Percentiles rank a stretch among this genome's conserved stretches.
Evolutionary conservation across 2,329 filamentous ascomycete genomes (phyloP).

Genomic region (Fusarium pininemorale): DNA sequence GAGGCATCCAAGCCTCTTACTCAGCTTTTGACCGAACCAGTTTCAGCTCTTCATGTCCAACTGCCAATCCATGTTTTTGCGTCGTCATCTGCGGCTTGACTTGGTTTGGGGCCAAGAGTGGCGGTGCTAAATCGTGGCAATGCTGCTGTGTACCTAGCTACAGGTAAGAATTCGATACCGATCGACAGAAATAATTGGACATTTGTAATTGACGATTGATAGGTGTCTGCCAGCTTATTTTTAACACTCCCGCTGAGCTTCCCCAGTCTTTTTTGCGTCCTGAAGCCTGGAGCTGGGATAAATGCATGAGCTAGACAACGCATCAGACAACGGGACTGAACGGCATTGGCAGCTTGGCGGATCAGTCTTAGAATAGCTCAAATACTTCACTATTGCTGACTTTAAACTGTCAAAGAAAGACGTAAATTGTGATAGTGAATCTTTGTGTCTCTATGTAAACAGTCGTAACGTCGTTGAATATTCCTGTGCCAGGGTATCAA

Average conservation of each 20-base stretch:
- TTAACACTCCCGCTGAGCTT: rapidly evolving
- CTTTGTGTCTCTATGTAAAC: background rate
- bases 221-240: rapidly evolving
- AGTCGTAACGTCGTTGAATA: background rate
- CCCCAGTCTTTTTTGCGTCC: background rate
- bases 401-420: background rate
- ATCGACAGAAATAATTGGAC: background rate
- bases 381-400: background rate
- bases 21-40: conserved; percentile 17
- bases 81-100: conserved; percentile 36
- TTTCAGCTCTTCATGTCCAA: conserved; percentile 11
- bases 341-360: conserved; percentile 12
- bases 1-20: conserved; percentile 33
- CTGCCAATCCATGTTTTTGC: conserved; percentile 20
- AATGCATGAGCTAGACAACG: conserved; percentile 7
- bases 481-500: conserved; percentile 20
- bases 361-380: background rate
- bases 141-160: background rate
- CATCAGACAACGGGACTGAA: background rate
- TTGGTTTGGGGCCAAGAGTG: conserved; percentile 27
- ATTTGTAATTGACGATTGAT: rapidly evolving
- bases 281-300: background rate
- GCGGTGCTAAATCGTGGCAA: conserved; percentile 34
- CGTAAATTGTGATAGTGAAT: background rate
- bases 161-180: rapidly evolving